phyloP scores from a whole-genome alignment of 148 eudicot genomes.

The Euryodendron excelsum region DNA sequence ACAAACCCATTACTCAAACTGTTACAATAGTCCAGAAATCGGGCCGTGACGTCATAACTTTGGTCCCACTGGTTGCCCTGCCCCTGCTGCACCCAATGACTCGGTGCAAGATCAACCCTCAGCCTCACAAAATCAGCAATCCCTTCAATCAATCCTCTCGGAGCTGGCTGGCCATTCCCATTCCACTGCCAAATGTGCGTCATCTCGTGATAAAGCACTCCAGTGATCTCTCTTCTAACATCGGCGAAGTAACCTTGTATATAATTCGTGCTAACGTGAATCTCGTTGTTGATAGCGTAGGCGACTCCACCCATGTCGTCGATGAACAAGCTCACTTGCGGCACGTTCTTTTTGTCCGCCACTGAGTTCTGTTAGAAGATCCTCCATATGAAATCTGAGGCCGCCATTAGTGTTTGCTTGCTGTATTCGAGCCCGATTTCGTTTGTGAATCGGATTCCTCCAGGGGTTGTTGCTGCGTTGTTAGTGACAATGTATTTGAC shows the following conservation, averaged over 20 bases:
- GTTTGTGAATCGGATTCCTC: constrained; percentile 27
- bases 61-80: constrained; percentile 19
- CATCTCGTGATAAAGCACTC: constrained; percentile 25
- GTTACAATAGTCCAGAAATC: constrained; percentile 24
- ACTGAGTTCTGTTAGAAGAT: constrained; percentile 31
- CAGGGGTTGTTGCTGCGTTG: constrained; percentile 24
- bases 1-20: constrained; percentile 22
- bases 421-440: constrained; percentile 32
- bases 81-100: background rate
- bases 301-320: constrained; percentile 18
- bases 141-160: constrained; percentile 22
- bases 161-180: background rate
- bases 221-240: constrained; percentile 21
- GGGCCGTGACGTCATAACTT: constrained; percentile 9
- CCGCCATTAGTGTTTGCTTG: constrained; percentile 12
- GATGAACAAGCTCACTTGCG: constrained; percentile 25
- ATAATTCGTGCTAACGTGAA: constrained; percentile 22
- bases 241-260: constrained; percentile 18
- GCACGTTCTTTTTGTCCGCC: constrained; percentile 29
- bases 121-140: constrained; percentile 26
- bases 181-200: constrained; percentile 28
- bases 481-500: constrained; percentile 32
- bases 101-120: constrained; percentile 16
- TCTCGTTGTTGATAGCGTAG: background rate
- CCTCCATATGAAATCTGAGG: constrained; percentile 33